Conservation (phyloP, 169 alveolate genomes). For the Plasmodium falciparum region DNA sequence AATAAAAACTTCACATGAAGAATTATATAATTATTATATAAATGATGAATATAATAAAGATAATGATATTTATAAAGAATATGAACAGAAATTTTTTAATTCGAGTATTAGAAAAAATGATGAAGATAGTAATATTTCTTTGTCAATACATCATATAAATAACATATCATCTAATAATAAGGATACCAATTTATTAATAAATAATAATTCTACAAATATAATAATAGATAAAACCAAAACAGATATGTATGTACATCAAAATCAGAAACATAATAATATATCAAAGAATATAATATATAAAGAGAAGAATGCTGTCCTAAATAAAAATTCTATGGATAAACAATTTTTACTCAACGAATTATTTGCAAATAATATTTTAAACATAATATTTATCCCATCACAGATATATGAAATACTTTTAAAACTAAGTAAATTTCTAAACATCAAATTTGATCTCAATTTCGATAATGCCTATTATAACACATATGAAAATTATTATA, state of each 20-base stretch:
- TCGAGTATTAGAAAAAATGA: background rate
- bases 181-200: no score
- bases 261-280: background rate
- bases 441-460: conserved; percentile 54
- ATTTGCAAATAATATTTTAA: conserved; percentile 69
- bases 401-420: conserved; percentile 60
- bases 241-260: background rate
- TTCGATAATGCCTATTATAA: conserved; percentile 64
- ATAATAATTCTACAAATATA: background rate
- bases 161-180: background rate
- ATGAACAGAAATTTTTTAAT: conserved; percentile 37
- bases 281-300: background rate
- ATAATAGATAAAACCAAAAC: background rate
- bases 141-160: background rate
- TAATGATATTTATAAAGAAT: conserved; percentile 31
- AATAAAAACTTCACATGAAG: conserved; percentile 54
- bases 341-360: conserved; percentile 61
- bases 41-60: conserved; percentile 52
- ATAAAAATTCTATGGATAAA: conserved; percentile 17
- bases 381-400: conserved; percentile 64
- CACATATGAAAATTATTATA: conserved; percentile 15
- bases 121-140: background rate
- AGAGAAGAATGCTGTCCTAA: background rate
- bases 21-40: conserved; percentile 51
- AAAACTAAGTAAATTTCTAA: conserved; percentile 48